Evolutionary conservation across 257 asterid genomes (phyloP).

Genomic region (Nicotiana undulata): DNA sequence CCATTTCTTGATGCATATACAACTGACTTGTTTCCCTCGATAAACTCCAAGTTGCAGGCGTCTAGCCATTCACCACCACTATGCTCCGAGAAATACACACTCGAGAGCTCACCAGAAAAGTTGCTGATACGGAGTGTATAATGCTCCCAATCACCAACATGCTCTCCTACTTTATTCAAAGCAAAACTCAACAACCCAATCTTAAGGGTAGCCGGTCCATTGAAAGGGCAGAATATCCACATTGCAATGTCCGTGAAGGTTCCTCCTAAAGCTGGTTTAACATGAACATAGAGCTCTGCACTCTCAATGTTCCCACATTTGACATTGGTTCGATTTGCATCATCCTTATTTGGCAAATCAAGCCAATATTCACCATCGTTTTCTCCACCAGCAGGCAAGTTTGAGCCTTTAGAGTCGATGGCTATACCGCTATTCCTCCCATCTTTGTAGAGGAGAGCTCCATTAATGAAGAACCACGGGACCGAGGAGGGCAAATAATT

Average conservation of each 20-base stretch:
- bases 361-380: slow-evolving; percentile 73
- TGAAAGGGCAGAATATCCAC: slow-evolving; percentile 92
- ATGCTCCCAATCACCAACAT: slow-evolving; percentile 95
- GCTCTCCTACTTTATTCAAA: slow-evolving; percentile 52
- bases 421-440: slow-evolving; percentile 54
- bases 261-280: slow-evolving; percentile 75
- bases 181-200: slow-evolving; percentile 35
- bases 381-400: slow-evolving; percentile 60
- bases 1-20: slow-evolving; percentile 75
- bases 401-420: slow-evolving; percentile 50
- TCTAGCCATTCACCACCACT: slow-evolving; percentile 83
- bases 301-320: slow-evolving; percentile 56
- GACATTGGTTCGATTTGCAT: slow-evolving; percentile 22
- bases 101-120: slow-evolving; percentile 70
- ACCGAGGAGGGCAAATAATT: slow-evolving; percentile 75
- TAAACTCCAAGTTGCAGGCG: slow-evolving; percentile 59
- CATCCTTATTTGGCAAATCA: slow-evolving; percentile 43
- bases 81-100: slow-evolving; percentile 67
- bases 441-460: slow-evolving; percentile 53
- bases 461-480: slow-evolving; percentile 76
- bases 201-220: slow-evolving; percentile 73
- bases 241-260: slow-evolving; percentile 71
- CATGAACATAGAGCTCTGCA: slow-evolving; percentile 64
- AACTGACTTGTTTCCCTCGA: slow-evolving; percentile 51
- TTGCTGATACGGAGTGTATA: slow-evolving; percentile 77